Conservation (phyloP, 1,284 basidiomycete genomes). For the Malassezia equina region DNA sequence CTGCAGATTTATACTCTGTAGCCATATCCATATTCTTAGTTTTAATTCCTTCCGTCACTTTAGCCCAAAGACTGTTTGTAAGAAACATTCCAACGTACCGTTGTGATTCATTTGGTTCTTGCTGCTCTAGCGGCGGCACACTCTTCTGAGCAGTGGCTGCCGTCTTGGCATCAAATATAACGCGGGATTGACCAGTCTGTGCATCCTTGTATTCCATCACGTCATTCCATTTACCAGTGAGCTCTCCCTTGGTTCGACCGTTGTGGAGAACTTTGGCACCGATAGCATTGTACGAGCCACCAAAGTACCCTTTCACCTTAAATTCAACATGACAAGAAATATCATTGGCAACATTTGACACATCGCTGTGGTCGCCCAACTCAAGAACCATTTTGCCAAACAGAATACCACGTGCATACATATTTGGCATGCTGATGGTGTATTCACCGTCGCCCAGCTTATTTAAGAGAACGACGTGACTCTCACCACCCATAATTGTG, state of each 20-base stretch:
- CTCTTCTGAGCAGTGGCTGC: slow-evolving; percentile 67
- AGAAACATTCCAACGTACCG: slow-evolving; percentile 18
- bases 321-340: slow-evolving; percentile 80
- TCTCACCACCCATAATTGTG: slow-evolving; percentile 78
- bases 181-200: slow-evolving; percentile 62
- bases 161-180: slow-evolving; percentile 72
- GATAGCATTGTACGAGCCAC: slow-evolving; percentile 87
- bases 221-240: slow-evolving; percentile 83
- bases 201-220: slow-evolving; percentile 72
- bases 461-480: slow-evolving; percentile 49
- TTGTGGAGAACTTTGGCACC: slow-evolving; percentile 66
- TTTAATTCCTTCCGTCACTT: slow-evolving; percentile 75
- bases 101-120: slow-evolving; percentile 79
- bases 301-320: slow-evolving; percentile 97
- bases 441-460: slow-evolving; percentile 41
- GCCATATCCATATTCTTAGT: slow-evolving; percentile 86
- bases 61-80: slow-evolving; percentile 58
- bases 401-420: slow-evolving; percentile 84
- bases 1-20: slow-evolving; percentile 74
- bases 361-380: slow-evolving; percentile 79
- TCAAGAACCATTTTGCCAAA: slow-evolving; percentile 98
- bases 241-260: slow-evolving; percentile 67
- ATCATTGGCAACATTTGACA: slow-evolving; percentile 68
- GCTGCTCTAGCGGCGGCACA: slow-evolving; percentile 71
- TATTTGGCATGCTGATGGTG: slow-evolving; percentile 46